These are phyloP conservation scores for Mycocentrospora acerina DNA, from an alignment of 2,329 filamentous ascomycete genomes.

Conservation along the genomic window DNA sequence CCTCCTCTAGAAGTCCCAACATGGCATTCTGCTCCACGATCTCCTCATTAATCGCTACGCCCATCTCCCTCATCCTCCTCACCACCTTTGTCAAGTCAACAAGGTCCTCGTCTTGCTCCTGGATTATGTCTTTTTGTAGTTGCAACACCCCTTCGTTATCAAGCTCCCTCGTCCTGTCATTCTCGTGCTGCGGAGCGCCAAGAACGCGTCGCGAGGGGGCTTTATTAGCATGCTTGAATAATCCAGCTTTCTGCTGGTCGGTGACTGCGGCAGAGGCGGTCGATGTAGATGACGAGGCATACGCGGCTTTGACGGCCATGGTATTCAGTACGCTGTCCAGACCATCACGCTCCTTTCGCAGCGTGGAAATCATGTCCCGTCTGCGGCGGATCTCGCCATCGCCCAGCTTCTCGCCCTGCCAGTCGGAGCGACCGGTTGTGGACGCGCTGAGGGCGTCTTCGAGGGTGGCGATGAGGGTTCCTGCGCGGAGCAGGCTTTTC, in stretches of 20 bases:
- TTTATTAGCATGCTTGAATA: constrained; percentile 34
- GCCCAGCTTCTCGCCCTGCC: constrained; percentile 56
- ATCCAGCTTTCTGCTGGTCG: constrained; percentile 36
- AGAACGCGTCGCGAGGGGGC: constrained; percentile 63
- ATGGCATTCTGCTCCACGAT: constrained; percentile 71
- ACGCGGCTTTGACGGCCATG: constrained; percentile 54
- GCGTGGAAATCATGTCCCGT: constrained; percentile 68
- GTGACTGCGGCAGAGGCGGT: constrained; percentile 37
- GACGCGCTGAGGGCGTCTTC: constrained; percentile 61
- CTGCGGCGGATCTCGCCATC: constrained; percentile 74
- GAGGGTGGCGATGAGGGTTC: constrained; percentile 63
- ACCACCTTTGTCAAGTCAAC: constrained; percentile 69
- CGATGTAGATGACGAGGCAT: constrained; percentile 24
- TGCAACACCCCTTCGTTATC: constrained; percentile 75
- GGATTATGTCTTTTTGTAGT: constrained; percentile 72
- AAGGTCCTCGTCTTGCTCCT: constrained; percentile 73
- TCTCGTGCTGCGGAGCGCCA: constrained; percentile 72
- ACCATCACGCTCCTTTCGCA: constrained; percentile 72
- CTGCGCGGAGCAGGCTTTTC: constrained; percentile 68
- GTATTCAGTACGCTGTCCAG: constrained; percentile 72
- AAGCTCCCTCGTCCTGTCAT: constrained; percentile 72
- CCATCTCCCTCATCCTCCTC: constrained; percentile 74
- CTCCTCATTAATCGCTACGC: constrained; percentile 73
- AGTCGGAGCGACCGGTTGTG: constrained; percentile 34
- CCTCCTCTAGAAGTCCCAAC: constrained; percentile 66